Evolutionary conservation across 2,329 filamentous ascomycete species (phyloP).

Genomic region (Pyrenochaeta sp.): DNA sequence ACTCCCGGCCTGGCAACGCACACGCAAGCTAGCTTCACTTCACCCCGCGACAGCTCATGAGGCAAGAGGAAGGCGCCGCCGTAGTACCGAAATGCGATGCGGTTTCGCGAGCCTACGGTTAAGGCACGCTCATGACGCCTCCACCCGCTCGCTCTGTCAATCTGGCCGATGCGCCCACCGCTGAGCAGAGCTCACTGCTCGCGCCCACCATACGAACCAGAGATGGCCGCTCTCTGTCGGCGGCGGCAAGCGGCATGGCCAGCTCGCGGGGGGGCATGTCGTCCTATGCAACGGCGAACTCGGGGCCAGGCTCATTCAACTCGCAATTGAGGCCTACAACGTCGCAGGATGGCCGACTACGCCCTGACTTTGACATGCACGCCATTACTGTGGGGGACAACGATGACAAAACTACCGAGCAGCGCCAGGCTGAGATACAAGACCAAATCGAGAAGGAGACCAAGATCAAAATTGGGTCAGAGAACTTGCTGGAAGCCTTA

Average conservation of each 20-base stretch:
- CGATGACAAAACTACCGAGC: slow-evolving; percentile 69
- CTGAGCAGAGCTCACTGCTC: slow-evolving; percentile 52
- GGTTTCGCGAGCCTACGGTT: slow-evolving; percentile 46
- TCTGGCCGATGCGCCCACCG: slow-evolving; percentile 44
- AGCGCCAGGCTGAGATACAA: slow-evolving; percentile 76
- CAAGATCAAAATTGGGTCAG: slow-evolving; percentile 97
- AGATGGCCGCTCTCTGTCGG: slow-evolving; percentile 66
- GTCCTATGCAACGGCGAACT: slow-evolving; percentile 71
- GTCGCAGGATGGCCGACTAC: slow-evolving; percentile 68
- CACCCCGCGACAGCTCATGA: slow-evolving; percentile 41
- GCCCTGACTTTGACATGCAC: slow-evolving; percentile 65
- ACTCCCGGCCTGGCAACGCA: slow-evolving; percentile 21
- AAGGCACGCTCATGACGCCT: slow-evolving; percentile 54
- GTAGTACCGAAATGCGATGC: slow-evolving; percentile 47
- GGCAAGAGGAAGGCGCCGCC: slow-evolving; percentile 40
- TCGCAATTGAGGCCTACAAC: slow-evolving; percentile 78
- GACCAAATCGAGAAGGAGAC: slow-evolving; percentile 93
- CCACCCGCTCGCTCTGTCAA: slow-evolving; percentile 52
- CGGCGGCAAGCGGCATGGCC: slow-evolving; percentile 30
- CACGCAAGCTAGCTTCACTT: slow-evolving; percentile 21
- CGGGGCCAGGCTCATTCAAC: slow-evolving; percentile 81
- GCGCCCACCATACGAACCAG: slow-evolving; percentile 54
- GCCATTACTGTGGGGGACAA: slow-evolving; percentile 67
- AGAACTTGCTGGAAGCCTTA: slow-evolving; percentile 95
- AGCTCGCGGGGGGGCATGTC: slow-evolving; percentile 56